Evolutionary conservation across 805 yeast species (phyloP).

Genomic region (Nakazawaea laoshanensis): DNA sequence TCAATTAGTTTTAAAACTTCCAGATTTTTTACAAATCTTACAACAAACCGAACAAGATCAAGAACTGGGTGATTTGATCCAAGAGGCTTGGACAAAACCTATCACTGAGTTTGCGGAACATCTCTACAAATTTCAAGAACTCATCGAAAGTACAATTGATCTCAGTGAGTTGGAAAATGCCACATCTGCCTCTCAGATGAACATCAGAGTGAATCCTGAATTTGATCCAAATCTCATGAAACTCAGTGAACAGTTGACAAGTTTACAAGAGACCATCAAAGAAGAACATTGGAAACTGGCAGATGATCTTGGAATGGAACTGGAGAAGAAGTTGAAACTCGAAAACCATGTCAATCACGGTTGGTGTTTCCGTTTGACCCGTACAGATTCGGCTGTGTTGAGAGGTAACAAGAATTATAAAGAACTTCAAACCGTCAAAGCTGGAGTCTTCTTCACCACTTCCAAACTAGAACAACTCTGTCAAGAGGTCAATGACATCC

Average conservation of each 20-base stretch:
- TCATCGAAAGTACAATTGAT: conserved; percentile 90
- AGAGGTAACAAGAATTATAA: conserved; percentile 55
- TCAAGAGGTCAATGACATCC: conserved; percentile 46
- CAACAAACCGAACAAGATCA: conserved; percentile 14
- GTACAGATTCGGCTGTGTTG: conserved; percentile 78
- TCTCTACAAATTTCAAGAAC: conserved; percentile 63
- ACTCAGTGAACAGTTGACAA: conserved; percentile 50
- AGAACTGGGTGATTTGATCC: conserved; percentile 25
- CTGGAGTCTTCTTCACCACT: conserved; percentile 91
- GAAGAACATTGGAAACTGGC: conserved; percentile 56
- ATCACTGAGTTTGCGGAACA: conserved; percentile 39
- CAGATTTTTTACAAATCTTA: conserved; percentile 54
- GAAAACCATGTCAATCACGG: conserved; percentile 87
- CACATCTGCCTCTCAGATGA: conserved; percentile 34
- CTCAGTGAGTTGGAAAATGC: conserved; percentile 72
- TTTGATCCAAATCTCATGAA: conserved; percentile 70
- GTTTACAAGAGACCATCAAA: conserved; percentile 44
- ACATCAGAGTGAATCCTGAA: conserved; percentile 78
- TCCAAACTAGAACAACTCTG: conserved; percentile 51
- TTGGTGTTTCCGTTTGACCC: conserved; percentile 89
- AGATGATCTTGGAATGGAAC: conserved; percentile 70
- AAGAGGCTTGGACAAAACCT: conserved; percentile 49
- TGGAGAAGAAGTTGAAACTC: conserved; percentile 80
- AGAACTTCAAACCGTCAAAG: conserved; percentile 87
- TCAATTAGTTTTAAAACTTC: conserved; percentile 66